Evolutionary conservation across 352 stramenopile genomes (phyloP).

Genomic region (Phytophthora fragariaefolia): DNA sequence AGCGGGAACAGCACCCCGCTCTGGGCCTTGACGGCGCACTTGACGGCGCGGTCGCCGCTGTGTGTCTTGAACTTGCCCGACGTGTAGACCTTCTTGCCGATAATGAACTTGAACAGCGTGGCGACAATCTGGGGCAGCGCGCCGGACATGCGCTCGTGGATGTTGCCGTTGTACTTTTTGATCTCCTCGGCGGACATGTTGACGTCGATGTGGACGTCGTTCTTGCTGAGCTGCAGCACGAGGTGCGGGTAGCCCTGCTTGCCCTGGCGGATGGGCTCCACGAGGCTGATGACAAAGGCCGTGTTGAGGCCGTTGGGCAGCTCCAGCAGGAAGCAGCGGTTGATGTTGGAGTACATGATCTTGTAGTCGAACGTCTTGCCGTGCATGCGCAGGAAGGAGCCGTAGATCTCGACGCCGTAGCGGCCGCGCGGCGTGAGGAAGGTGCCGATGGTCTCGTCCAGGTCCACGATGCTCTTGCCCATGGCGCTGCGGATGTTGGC

Average conservation of each 20-base stretch:
- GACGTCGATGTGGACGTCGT: slow-evolving; percentile 90
- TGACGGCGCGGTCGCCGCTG: slow-evolving; percentile 87
- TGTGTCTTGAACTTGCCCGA: slow-evolving; percentile 92
- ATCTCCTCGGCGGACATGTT: slow-evolving; percentile 98
- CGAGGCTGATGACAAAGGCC: slow-evolving; percentile 98
- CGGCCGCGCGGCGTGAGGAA: slow-evolving; percentile 98
- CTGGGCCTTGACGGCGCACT: slow-evolving; percentile 94
- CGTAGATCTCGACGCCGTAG: slow-evolving; percentile 99
- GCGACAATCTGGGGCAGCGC: slow-evolving; percentile 98
- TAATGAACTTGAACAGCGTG: slow-evolving; percentile 98
- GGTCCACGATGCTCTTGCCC: slow-evolving; percentile 97
- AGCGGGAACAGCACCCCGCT: slow-evolving; percentile 97
- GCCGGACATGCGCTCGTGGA: slow-evolving; percentile 96
- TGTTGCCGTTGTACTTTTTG: slow-evolving; percentile 97
- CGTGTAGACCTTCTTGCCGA: slow-evolving; percentile 97
- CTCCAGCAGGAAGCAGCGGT: slow-evolving; percentile 97
- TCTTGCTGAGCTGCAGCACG: slow-evolving; percentile 95
- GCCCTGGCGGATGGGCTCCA: slow-evolving; percentile 98
- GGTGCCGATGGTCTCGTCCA: slow-evolving; percentile 96
- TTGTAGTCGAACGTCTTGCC: slow-evolving; percentile 99
- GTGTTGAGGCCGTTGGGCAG: slow-evolving; percentile 97
- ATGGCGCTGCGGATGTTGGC: slow-evolving; percentile 92
- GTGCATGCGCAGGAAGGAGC: slow-evolving; percentile 97
- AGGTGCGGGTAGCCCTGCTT: slow-evolving; percentile 99
- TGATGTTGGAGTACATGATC: slow-evolving; percentile 99